phyloP scores from a whole-genome alignment of 2,329 filamentous ascomycete genomes.

The Didymella segeticola region DNA sequence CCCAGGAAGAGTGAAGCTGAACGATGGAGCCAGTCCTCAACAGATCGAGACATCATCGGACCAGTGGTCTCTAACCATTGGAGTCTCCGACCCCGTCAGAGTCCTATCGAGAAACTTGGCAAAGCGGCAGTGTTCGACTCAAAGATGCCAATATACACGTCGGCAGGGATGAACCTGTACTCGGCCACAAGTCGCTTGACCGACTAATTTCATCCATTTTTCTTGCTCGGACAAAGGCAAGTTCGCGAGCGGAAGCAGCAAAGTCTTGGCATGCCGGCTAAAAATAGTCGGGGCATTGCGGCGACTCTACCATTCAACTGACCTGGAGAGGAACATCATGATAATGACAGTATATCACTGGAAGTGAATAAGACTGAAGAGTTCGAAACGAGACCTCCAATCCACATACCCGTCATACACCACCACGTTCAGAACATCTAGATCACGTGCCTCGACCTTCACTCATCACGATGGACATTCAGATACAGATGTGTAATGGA shows the following conservation, averaged over 20 bases:
- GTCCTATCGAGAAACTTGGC: no score
- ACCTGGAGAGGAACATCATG: neutral
- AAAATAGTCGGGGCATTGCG: conserved; percentile 16
- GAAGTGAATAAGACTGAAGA: neutral
- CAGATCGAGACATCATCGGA: no score
- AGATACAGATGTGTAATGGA: conserved; percentile 9
- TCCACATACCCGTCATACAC: no score
- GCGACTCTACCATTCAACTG: neutral
- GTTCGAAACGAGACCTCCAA: no score
- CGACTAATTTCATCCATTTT: neutral
- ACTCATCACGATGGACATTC: conserved; percentile 14
- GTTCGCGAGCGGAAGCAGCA: neutral
- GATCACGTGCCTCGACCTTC: neutral
- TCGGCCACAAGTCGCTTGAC: neutral
- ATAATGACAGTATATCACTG: neutral
- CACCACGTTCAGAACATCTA: neutral
- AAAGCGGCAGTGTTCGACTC: no score
- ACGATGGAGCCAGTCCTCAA: no score
- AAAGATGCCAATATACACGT: no score
- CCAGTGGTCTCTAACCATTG: no score
- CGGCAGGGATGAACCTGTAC: no score
- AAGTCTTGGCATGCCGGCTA: conserved; percentile 17
- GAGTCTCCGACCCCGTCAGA: no score
- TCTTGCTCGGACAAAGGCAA: neutral
- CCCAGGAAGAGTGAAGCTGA: neutral